A percentile compares a stretch with the other conserved stretches of the same genome.
Conservation (phyloP, 805 yeast species). For the Candida rishiriensis region DNA sequence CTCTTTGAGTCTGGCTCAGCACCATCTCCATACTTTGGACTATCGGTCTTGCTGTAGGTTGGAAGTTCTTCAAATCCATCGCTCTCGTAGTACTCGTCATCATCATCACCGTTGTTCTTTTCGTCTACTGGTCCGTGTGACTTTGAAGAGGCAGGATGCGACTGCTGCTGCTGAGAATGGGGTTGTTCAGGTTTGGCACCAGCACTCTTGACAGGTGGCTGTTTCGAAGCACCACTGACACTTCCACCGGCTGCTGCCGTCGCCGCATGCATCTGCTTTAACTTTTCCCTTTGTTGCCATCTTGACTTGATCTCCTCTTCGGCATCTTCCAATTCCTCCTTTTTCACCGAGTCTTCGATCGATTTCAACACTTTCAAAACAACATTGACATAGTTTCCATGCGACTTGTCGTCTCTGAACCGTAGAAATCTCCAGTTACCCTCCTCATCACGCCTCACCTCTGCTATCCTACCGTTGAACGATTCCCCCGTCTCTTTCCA, state of each 20-base stretch:
- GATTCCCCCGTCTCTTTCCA: constrained; percentile 72
- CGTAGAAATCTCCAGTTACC: constrained; percentile 81
- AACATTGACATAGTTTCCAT: constrained; percentile 79
- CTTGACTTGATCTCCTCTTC: constrained; percentile 50
- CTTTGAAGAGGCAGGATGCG: constrained; percentile 1
- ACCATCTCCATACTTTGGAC: constrained; percentile 27
- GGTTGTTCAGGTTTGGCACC: constrained; percentile 6
- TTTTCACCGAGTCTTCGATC: constrained; percentile 79
- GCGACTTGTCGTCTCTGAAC: constrained; percentile 87
- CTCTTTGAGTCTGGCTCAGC: constrained; percentile 13
- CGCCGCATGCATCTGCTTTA: constrained; percentile 21
- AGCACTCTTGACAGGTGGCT: neutral
- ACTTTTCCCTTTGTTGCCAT: constrained; percentile 58
- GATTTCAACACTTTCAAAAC: constrained; percentile 80
- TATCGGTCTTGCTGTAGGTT: constrained; percentile 19
- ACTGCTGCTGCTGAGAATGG: constrained; percentile 8
- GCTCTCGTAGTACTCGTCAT: constrained; percentile 29
- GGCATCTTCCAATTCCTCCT: constrained; percentile 64
- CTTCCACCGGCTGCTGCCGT: constrained; percentile 11
- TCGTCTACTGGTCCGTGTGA: neutral
- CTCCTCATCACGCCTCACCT: constrained; percentile 63
- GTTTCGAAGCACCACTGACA: constrained; percentile 2
- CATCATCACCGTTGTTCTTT: constrained; percentile 10
- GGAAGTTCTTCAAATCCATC: constrained; percentile 36
- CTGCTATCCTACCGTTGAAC: constrained; percentile 83